Percentiles rank a stretch among this genome's conserved stretches.
These are phyloP conservation scores for Pseudohalonectria lignicola DNA, from an alignment of 2,329 filamentous ascomycete genomes.

Conservation along the genomic window DNA sequence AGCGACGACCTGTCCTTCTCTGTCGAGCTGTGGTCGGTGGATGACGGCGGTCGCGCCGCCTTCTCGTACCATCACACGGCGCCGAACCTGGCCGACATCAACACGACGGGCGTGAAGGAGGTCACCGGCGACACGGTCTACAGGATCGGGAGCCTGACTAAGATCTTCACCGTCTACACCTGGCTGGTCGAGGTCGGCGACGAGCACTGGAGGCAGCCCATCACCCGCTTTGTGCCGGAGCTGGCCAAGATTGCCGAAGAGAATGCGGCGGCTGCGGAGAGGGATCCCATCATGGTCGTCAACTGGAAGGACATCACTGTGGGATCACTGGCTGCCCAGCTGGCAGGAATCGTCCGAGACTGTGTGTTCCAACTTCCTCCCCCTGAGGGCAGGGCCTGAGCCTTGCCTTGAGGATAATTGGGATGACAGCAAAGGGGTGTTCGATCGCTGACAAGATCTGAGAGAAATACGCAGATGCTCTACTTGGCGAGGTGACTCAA, in stretches of 20 bases:
- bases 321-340: constrained; percentile 22
- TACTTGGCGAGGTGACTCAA: constrained; percentile 6
- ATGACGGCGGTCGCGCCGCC: not conserved
- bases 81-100: constrained; percentile 5
- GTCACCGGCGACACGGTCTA: constrained; percentile 24
- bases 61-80: constrained; percentile 14
- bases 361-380: constrained; percentile 13
- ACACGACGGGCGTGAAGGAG: constrained; percentile 12
- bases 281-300: constrained; percentile 14
- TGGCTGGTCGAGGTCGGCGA: constrained; percentile 25
- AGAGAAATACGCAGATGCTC: no score
- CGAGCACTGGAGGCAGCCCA: constrained; percentile 23
- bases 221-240: constrained; percentile 30
- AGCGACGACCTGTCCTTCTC: constrained; percentile 2
- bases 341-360: constrained; percentile 22
- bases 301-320: constrained; percentile 23
- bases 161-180: constrained; percentile 28
- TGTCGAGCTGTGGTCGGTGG: constrained; percentile 2
- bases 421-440: no score
- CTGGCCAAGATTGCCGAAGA: constrained; percentile 13
- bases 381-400: no score
- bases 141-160: constrained; percentile 29
- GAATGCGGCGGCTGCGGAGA: constrained; percentile 1
- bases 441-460: no score
- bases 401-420: no score